Base-by-base conservation (phyloP, 495 filamentous ascomycete genomes). In the Tuber magnatum region DNA sequence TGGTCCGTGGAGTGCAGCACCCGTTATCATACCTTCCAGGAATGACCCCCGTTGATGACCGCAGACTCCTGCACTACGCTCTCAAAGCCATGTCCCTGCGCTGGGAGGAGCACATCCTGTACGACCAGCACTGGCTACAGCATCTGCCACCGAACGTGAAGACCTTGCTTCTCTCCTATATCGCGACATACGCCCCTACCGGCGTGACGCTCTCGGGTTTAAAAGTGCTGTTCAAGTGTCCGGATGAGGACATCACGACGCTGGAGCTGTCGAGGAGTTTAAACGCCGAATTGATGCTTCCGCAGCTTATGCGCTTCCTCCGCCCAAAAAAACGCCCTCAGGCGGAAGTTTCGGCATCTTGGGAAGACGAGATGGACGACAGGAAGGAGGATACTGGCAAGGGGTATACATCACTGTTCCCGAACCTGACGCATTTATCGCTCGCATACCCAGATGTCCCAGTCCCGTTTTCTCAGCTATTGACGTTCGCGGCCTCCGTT, bases 91-190 rank as follows among this genome's bases (percentile, higher is more conserved):
- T 81, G 16, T 76, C 80, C 9, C 56, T 71, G 39, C 56, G 76
- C 32, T 81, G 80, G 80, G 43, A 68, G 20, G 73, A 79, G 22
- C 79, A 81, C 70, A 16, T 71, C 5, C 40, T 71, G 24, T 81
- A 79, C 56, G 80, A 81, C 35, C 76, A 81, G 22, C 74, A 81
- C 48, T 81, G 81, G 46, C 46, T 81, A 43, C 75, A 71, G 42
- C 61, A 75, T 0, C 70, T 81, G 20, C 79, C 76, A 0, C 48
- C 76, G 14, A 72, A 76, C 16, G 39, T 81, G n/a, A 81, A 81
- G 72, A 70, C 70, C 2, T 44, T 73, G 24, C 69, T 81, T 2
- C 51, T 81, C 39, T 56, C 75, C 3, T 81, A 81, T 32, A 73
- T 81, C 41, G 72, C 72, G 7, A 32, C 68, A 0, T 69, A 75